Evolutionary conservation across 306 rosid genomes (phyloP).

Genomic region (Astragalus membranaceus): DNA sequence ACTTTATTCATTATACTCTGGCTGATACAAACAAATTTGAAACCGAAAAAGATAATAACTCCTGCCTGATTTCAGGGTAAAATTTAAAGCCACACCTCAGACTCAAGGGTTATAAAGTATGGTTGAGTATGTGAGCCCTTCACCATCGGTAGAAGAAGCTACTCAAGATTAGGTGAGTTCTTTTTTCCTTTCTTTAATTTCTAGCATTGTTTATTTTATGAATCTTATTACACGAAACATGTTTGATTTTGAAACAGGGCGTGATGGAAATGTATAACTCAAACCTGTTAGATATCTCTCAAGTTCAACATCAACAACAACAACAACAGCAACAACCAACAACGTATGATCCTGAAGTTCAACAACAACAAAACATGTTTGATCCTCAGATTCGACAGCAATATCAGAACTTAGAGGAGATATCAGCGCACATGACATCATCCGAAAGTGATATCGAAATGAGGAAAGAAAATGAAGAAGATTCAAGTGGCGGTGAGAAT

Average conservation of each 20-base stretch:
- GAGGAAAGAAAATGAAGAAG: neutral
- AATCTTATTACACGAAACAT: too few species aligned
- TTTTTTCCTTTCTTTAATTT: too few species aligned
- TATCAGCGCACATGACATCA: neutral
- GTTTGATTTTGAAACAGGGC: neutral
- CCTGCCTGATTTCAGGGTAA: neutral
- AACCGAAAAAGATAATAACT: neutral
- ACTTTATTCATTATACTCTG: neutral
- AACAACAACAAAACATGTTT: too few species aligned
- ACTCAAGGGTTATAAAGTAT: neutral
- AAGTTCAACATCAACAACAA: neutral
- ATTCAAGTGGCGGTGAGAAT: too few species aligned
- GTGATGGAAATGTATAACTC: too few species aligned
- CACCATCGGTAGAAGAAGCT: neutral
- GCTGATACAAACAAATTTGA: conserved; percentile 6
- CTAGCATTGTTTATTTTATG: neutral
- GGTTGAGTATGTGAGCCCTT: neutral
- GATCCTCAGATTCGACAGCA: too few species aligned
- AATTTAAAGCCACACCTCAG: neutral
- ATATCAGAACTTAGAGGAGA: too few species aligned
- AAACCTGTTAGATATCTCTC: too few species aligned
- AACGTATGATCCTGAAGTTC: too few species aligned
- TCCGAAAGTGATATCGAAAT: neutral
- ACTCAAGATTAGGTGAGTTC: neutral
- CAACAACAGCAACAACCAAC: neutral